A percentile compares a stretch with the other conserved stretches of the same genome.
phyloP scores from a whole-genome alignment of 2,329 filamentous ascomycete genomes.

The Beauveria caledonica region DNA sequence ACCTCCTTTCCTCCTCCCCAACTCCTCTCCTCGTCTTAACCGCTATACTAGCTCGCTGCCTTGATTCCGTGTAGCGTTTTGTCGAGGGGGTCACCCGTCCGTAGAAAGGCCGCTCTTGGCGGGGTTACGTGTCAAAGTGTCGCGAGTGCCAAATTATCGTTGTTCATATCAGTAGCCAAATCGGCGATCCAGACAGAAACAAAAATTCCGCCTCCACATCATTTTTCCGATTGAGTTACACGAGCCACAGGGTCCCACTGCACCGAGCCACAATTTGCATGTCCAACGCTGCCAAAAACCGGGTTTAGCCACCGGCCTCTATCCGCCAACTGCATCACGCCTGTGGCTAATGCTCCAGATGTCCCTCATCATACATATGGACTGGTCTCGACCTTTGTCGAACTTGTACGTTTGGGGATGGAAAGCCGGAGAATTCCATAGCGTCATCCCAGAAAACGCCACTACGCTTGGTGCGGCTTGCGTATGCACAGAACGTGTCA shows the following conservation, averaged over 20 bases:
- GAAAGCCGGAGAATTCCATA: not conserved
- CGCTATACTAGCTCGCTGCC: not conserved
- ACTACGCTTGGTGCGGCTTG: not conserved
- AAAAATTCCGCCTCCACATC: not conserved
- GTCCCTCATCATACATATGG: not conserved
- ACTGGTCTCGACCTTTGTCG: not conserved
- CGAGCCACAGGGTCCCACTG: constrained; percentile 5
- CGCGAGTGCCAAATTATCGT: not conserved
- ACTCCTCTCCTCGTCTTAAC: not conserved
- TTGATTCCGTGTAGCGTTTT: not conserved
- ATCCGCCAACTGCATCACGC: not conserved
- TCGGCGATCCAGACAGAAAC: constrained; percentile 1
- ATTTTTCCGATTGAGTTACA: not conserved
- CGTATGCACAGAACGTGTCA: not conserved
- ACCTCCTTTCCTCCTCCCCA: no score
- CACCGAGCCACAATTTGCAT: not conserved
- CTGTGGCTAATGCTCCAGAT: not conserved
- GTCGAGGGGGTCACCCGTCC: not conserved
- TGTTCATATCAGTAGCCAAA: not conserved
- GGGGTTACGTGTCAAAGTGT: not conserved
- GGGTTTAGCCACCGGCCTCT: not conserved
- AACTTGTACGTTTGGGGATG: not conserved
- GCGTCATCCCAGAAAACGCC: not conserved
- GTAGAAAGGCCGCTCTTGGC: not conserved
- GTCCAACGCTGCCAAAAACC: not conserved